Percentiles rank a stretch among this genome's conserved stretches.
These are phyloP conservation scores for Penicillium oxalicum DNA, from an alignment of 2,329 filamentous ascomycete species.

Conservation along the genomic window DNA sequence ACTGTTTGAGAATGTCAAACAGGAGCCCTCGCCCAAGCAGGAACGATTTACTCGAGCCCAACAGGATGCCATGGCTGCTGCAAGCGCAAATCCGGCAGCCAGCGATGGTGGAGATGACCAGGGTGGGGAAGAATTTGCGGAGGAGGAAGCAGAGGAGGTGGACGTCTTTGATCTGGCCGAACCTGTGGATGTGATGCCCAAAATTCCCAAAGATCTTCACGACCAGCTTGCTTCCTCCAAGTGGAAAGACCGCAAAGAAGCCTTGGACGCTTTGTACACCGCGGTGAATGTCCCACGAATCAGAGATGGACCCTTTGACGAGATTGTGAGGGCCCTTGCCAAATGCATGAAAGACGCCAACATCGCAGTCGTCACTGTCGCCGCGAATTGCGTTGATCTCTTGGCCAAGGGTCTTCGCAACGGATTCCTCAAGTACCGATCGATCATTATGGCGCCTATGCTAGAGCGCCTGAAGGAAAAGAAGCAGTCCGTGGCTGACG, in stretches of 20 bases:
- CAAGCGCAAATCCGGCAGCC: conserved; percentile 55
- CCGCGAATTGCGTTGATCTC: conserved; percentile 85
- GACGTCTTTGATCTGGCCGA: conserved; percentile 79
- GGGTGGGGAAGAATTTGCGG: conserved; percentile 54
- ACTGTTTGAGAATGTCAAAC: conserved; percentile 87
- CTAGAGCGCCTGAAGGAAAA: conserved; percentile 97
- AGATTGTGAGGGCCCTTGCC: conserved; percentile 74
- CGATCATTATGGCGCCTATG: conserved; percentile 76
- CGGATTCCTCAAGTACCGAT: conserved; percentile 72
- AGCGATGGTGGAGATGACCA: conserved; percentile 44
- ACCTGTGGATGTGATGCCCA: conserved; percentile 77
- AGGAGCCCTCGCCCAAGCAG: conserved; percentile 81
- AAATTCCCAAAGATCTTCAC: conserved; percentile 73
- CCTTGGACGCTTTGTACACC: conserved; percentile 72
- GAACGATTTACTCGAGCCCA: conserved; percentile 83
- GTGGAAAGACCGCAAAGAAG: conserved; percentile 98
- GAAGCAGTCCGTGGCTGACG: conserved; percentile 82
- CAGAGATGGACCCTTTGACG: conserved; percentile 82
- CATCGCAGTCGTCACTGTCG: conserved; percentile 85
- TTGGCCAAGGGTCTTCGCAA: conserved; percentile 79
- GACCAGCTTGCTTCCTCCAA: conserved; percentile 85
- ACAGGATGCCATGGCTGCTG: conserved; percentile 73
- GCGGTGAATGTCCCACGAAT: conserved; percentile 80
- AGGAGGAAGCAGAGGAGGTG: conserved; percentile 59
- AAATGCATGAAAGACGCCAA: conserved; percentile 99